Evolutionary conservation across 257 asterid genomes (phyloP).

Genomic region (Solanum commersonii): DNA sequence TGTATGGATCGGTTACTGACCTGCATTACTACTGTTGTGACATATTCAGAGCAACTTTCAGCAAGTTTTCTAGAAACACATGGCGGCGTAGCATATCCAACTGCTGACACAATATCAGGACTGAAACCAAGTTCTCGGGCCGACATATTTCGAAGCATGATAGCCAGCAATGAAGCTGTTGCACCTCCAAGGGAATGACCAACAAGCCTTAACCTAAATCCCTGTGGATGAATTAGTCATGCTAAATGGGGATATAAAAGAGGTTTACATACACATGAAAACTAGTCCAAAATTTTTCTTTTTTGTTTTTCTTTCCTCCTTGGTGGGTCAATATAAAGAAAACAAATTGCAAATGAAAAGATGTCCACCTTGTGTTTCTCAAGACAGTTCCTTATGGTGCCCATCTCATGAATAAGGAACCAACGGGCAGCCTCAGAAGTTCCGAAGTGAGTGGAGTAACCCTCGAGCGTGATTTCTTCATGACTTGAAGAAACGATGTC

Average conservation of each 20-base stretch:
- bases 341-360: not conserved
- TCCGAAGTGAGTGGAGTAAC: slow-evolving; percentile 85
- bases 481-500: slow-evolving; percentile 75
- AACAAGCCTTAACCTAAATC: slow-evolving; percentile 96
- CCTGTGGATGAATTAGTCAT: slow-evolving; percentile 68
- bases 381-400: slow-evolving; percentile 58
- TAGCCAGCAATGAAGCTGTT: slow-evolving; percentile 80
- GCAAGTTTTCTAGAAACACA: slow-evolving; percentile 91
- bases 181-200: slow-evolving; percentile 99
- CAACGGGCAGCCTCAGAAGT: slow-evolving; percentile 95
- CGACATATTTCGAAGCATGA: slow-evolving; percentile 73
- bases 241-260: not conserved
- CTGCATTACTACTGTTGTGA: slow-evolving; percentile 91
- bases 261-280: not conserved
- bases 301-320: not conserved
- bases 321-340: not conserved
- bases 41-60: slow-evolving; percentile 76
- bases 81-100: slow-evolving; percentile 83
- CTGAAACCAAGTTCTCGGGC: slow-evolving; percentile 69
- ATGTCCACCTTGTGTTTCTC: slow-evolving; percentile 64
- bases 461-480: slow-evolving; percentile 71
- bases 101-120: slow-evolving; percentile 74
- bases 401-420: slow-evolving; percentile 70
- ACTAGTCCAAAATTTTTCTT: not conserved
- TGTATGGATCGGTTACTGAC: slow-evolving; percentile 7